A percentile compares a stretch with the other conserved stretches of the same genome.
Conservation (phyloP, 2,329 filamentous ascomycete genomes). For the Stemphylium vesicarium region DNA sequence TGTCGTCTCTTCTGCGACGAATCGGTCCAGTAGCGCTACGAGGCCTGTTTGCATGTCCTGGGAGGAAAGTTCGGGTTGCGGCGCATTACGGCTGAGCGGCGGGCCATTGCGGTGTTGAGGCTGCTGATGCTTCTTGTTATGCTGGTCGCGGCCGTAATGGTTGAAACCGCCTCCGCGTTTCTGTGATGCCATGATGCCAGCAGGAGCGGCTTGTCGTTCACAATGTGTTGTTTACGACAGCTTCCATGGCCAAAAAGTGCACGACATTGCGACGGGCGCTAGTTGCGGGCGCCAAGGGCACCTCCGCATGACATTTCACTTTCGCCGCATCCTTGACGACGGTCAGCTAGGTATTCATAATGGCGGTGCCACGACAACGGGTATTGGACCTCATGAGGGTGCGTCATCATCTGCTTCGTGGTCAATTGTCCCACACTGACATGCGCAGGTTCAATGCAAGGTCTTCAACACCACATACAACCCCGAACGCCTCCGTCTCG, state of each 20-base stretch:
- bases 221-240: not conserved
- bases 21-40: conserved; percentile 39
- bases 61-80: conserved; percentile 21
- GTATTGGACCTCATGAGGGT: conserved; percentile 80
- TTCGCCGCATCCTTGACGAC: conserved; percentile 18
- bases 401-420: conserved; percentile 14
- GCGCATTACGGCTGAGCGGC: not conserved
- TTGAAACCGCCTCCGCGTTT: conserved; percentile 28
- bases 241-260: not conserved
- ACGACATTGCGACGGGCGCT: conserved; percentile 1
- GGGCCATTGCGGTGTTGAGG: conserved; percentile 7
- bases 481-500: conserved; percentile 78
- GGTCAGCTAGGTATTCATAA: conserved; percentile 28
- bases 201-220: not conserved
- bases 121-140: conserved; percentile 3
- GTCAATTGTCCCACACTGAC: conserved; percentile 7
- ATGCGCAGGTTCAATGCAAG: conserved; percentile 77
- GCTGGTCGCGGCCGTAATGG: conserved; percentile 23
- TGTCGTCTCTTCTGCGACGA: conserved; percentile 36
- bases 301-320: conserved; percentile 19
- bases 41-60: conserved; percentile 39
- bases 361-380: conserved; percentile 61
- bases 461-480: conserved; percentile 94
- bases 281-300: conserved; percentile 19
- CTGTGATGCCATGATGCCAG: conserved; percentile 26